These are phyloP conservation scores for Hypoxylon lenormandii DNA, from an alignment of 495 filamentous ascomycete species.

Conservation along the genomic window DNA sequence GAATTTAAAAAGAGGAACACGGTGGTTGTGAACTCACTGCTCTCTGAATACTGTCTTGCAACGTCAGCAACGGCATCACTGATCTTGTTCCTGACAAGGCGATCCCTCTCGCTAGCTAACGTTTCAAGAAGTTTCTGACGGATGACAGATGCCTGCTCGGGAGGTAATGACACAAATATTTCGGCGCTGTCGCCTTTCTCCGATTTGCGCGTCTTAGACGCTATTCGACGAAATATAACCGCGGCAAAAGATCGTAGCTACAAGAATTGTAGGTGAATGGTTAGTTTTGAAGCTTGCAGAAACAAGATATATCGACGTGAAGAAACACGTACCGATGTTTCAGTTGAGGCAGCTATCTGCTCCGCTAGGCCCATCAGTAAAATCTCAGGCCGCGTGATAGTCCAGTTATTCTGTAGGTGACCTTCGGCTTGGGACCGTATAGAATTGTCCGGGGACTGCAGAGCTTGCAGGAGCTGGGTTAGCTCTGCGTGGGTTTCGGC, in stretches of 20 bases:
- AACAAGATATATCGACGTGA: conserved; percentile 7
- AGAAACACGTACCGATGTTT: conserved; percentile 70
- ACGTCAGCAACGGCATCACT: conserved; percentile 96
- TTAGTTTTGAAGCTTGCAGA: conserved; percentile 13
- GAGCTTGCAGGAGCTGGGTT: conserved; percentile 81
- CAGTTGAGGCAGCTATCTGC: conserved; percentile 79
- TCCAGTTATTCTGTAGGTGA: conserved; percentile 89
- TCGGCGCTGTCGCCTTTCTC: conserved; percentile 78
- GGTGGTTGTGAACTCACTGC: conserved; percentile 68
- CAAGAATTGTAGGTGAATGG: conserved; percentile 9
- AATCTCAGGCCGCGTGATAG: conserved; percentile 79
- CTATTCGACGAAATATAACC: conserved; percentile 93
- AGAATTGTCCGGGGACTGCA: conserved; percentile 90
- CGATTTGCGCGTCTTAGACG: conserved; percentile 84
- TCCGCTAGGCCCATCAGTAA: conserved; percentile 93
- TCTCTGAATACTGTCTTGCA: conserved; percentile 92
- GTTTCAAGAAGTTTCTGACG: conserved; percentile 82
- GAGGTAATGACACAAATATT: conserved; percentile 79
- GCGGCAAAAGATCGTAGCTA: conserved; percentile 81
- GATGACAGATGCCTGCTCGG: conserved; percentile 79
- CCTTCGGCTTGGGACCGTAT: conserved; percentile 88
- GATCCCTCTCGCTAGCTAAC: conserved; percentile 74
- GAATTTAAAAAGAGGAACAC: background rate
- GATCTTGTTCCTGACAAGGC: conserved; percentile 88
- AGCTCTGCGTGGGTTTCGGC: conserved; percentile 84